Evolutionary conservation across 2,329 filamentous ascomycete genomes (phyloP).

Genomic region (Apiospora sp.): DNA sequence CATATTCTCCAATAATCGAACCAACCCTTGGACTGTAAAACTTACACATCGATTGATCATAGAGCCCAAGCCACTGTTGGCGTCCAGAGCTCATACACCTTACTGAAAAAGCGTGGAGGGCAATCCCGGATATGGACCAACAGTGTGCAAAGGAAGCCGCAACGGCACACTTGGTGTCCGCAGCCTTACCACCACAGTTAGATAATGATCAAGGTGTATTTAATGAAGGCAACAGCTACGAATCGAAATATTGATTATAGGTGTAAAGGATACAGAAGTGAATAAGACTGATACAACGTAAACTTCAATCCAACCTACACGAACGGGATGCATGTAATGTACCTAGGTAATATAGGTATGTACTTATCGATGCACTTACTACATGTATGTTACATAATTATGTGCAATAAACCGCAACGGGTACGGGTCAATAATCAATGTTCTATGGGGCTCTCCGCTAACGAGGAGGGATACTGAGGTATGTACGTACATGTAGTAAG

Average conservation of each 20-base stretch:
- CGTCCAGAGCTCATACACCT: conserved; percentile 46
- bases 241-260: no score
- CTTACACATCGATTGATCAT: not conserved
- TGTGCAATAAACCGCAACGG: no score
- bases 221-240: not conserved
- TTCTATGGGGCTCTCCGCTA: not conserved
- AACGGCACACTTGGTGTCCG: not conserved
- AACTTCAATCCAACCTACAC: no score
- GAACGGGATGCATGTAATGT: no score
- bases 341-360: no score
- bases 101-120: not conserved
- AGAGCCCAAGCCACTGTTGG: conserved; percentile 50
- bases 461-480: not conserved
- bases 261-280: no score
- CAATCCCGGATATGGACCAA: not conserved
- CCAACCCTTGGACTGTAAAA: no score
- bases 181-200: not conserved
- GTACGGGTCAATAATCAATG: no score
- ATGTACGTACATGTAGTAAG: not conserved
- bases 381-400: no score
- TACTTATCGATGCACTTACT: no score
- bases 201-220: not conserved
- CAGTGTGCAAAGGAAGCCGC: not conserved
- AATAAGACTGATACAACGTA: no score
- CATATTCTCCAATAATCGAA: conserved; percentile 32